phyloP scores from a whole-genome alignment of 768 basidiomycete genomes.

The Agaricus bisporus region DNA sequence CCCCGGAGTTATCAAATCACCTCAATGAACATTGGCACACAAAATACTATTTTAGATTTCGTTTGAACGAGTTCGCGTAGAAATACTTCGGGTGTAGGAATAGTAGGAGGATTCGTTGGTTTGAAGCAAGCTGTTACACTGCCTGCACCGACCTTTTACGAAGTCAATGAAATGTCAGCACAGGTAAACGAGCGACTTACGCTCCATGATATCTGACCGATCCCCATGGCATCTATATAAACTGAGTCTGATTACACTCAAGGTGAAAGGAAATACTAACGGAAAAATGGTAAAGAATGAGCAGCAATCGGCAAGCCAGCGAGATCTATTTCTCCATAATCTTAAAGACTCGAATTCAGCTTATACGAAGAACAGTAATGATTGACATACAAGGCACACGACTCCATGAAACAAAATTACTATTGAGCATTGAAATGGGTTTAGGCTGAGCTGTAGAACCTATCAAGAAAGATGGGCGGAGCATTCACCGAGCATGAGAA shows the following conservation, averaged over 20 bases:
- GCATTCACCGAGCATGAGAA: background rate
- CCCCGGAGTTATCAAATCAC: constrained; percentile 6
- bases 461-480: background rate
- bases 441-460: constrained; percentile 21
- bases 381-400: constrained; percentile 12
- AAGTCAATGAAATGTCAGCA: background rate
- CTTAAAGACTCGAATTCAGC: constrained; percentile 2
- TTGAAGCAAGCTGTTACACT: constrained; percentile 18
- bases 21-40: constrained; percentile 18
- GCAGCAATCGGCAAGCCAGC: constrained; percentile 14
- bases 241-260: background rate
- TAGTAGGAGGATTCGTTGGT: constrained; percentile 11
- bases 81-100: constrained; percentile 16
- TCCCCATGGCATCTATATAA: constrained; percentile 14
- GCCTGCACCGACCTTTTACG: constrained; percentile 7
- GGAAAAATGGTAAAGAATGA: constrained; percentile 16
- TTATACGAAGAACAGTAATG: background rate
- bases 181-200: background rate
- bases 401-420: constrained; percentile 10
- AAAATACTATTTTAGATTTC: constrained; percentile 4
- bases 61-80: constrained; percentile 8
- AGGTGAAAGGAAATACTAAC: constrained; percentile 5
- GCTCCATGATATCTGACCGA: constrained; percentile 12
- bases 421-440: constrained; percentile 11
- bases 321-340: constrained; percentile 18